Base-by-base conservation (phyloP, 257 asterid genomes). In the Solanum dulcamara region DNA sequence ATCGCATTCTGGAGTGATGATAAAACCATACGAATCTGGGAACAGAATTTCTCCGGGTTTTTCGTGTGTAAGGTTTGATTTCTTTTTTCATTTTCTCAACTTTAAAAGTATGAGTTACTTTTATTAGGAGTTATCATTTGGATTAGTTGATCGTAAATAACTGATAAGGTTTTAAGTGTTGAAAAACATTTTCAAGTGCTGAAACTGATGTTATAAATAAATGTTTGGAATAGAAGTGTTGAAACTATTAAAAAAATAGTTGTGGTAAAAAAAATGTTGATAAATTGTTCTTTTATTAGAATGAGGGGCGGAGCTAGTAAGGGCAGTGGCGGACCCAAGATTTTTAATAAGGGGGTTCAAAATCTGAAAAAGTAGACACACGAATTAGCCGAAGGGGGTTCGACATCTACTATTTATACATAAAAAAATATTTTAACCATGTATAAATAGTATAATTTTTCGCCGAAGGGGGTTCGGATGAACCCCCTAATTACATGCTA, bases 1-100 rank as follows among this genome's bases (percentile, higher is more conserved):
- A 90, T 97, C 33, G 95, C 98, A 81, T 97, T 98, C 42, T 94
- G 97, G 83, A 93, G 98, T 85, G 98, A 96, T 24, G 98, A 97
- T 83, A 94, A 92, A 82, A 92, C 96, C 50, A 91, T 92, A 62
- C 93, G 97, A 42, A 91, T 97, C 46, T 94, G 99, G 99, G 98
- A 93, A 35, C 93, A 90, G 88, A 87, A 86, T 74, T 85, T 91
- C 10, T 55, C 93, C 13, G 93, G 94, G 64, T 84, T 92, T 60
- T 97, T 94, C 91, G 88, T 85, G 79, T 92, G 97, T 96, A 95
- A 93, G 98, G 98, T 95, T 60, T 86, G 24, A 28, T 22, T 80
- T 2, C 84, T 33, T 26, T 62, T 13, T 28, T 64, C 22, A 14
- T 64, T 64, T 18, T 17, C 10, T 62, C 71, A 62, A 5, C 12